These are phyloP conservation scores for Phaeosphaeria sp. DNA, from an alignment of 2,329 filamentous ascomycete species.

Conservation along the genomic window DNA sequence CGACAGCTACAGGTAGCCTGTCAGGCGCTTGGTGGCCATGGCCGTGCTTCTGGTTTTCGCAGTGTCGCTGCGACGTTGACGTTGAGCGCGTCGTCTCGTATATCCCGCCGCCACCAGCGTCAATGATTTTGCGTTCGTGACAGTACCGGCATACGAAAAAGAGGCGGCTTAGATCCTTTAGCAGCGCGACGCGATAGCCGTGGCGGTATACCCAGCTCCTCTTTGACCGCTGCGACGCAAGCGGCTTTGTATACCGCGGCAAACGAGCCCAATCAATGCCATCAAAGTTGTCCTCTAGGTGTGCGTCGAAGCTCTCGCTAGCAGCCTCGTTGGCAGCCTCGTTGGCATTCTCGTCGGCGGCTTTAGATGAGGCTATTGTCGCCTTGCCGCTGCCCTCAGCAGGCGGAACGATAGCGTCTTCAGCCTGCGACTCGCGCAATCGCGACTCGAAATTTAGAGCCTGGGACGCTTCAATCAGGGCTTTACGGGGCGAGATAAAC, in stretches of 20 bases:
- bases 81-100: slow-evolving; percentile 3
- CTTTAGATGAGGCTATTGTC: not conserved
- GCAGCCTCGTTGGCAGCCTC: not conserved
- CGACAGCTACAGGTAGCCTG: not conserved
- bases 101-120: not conserved
- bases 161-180: not conserved
- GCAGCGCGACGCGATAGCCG: slow-evolving; percentile 3
- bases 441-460: not conserved
- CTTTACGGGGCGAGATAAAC: not conserved
- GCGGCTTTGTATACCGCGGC: not conserved
- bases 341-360: too few relatives aligned
- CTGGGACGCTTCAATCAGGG: not conserved
- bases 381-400: not conserved
- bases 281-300: slow-evolving; percentile 3
- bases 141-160: not conserved
- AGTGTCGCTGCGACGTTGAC: not conserved
- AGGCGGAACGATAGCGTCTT: slow-evolving; percentile 4
- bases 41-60: slow-evolving; percentile 1
- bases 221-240: not conserved
- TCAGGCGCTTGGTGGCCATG: slow-evolving; percentile 2
- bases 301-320: not conserved
- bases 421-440: slow-evolving; percentile 2
- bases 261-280: slow-evolving; percentile 1
- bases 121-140: not conserved
- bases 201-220: slow-evolving; percentile 4